Conservation (phyloP, 192 early-diverging fungal species). For the Linderina pennispora region DNA sequence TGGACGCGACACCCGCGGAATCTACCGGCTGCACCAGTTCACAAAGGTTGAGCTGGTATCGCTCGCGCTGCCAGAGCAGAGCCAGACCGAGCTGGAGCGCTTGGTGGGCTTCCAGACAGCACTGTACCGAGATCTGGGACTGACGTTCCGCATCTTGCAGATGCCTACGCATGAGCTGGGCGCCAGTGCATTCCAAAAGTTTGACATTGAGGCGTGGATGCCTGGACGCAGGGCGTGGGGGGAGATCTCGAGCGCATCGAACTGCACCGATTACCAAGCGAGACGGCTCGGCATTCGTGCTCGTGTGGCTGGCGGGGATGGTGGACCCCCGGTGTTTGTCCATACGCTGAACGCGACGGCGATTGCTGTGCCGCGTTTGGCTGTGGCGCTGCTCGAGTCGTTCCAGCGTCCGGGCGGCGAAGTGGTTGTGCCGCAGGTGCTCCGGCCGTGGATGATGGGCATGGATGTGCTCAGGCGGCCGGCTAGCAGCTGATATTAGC, state of each 20-base stretch:
- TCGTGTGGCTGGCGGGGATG: slow-evolving; percentile 9
- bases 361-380: slow-evolving; percentile 80
- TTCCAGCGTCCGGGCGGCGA: slow-evolving; percentile 68
- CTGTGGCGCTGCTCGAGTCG: slow-evolving; percentile 77
- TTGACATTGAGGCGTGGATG: slow-evolving; percentile 98
- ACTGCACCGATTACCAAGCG: slow-evolving; percentile 93
- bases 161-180: slow-evolving; percentile 94
- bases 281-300: slow-evolving; percentile 71
- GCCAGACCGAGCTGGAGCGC: slow-evolving; percentile 63
- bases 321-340: slow-evolving; percentile 50
- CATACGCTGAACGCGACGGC: slow-evolving; percentile 94
- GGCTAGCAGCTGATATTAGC: background rate
- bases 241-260: slow-evolving; percentile 82
- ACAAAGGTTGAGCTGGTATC: slow-evolving; percentile 90
- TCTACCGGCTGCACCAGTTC: slow-evolving; percentile 94
- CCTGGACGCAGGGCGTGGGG: slow-evolving; percentile 66
- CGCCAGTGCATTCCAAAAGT: slow-evolving; percentile 84
- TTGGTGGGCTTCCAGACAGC: slow-evolving; percentile 66
- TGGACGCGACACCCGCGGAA: slow-evolving; percentile 73
- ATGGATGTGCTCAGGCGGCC: slow-evolving; percentile 8
- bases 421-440: slow-evolving; percentile 59
- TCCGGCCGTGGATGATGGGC: slow-evolving; percentile 69
- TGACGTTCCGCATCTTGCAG: slow-evolving; percentile 72
- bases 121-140: slow-evolving; percentile 70
- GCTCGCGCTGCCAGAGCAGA: slow-evolving; percentile 56